Conservation (phyloP, 306 rosid genomes). For the Prunus fruticosa region DNA sequence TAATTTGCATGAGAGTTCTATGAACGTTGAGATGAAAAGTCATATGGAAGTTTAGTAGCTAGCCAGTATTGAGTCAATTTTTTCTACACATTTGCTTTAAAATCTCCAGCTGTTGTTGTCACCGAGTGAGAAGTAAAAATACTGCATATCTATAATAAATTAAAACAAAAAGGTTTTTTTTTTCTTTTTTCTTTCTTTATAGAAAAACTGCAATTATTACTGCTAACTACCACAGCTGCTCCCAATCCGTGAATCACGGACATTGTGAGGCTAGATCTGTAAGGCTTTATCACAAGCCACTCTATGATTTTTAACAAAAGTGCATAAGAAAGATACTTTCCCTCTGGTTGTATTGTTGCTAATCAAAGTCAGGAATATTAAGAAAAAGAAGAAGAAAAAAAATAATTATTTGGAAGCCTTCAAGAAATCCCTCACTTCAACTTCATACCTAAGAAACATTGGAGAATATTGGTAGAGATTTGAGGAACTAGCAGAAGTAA, state of each 20-base stretch:
- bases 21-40: constrained; percentile 22
- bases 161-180: constrained; percentile 35
- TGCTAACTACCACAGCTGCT: constrained; percentile 58
- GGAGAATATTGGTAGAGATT: background rate
- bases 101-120: constrained; percentile 17
- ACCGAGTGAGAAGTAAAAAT: constrained; percentile 25
- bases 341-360: background rate
- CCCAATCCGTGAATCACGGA: constrained; percentile 89
- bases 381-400: constrained; percentile 3
- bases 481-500: background rate
- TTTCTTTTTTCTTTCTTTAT: background rate
- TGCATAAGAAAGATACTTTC: constrained; percentile 9
- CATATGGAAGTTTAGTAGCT: constrained; percentile 31
- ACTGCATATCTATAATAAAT: constrained; percentile 33
- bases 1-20: constrained; percentile 1
- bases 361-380: constrained; percentile 17
- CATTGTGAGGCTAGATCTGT: constrained; percentile 38
- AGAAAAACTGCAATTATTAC: constrained; percentile 43
- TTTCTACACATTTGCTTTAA: constrained; percentile 23
- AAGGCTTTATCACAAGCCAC: constrained; percentile 37
- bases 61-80: constrained; percentile 15
- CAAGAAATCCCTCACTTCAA: background rate
- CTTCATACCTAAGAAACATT: background rate
- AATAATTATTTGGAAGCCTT: constrained; percentile 12
- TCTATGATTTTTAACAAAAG: constrained; percentile 17